A percentile compares a stretch with the other conserved stretches of the same genome.
Conservation (phyloP, 2,329 filamentous ascomycete genomes). For the Fusarium siculi region DNA sequence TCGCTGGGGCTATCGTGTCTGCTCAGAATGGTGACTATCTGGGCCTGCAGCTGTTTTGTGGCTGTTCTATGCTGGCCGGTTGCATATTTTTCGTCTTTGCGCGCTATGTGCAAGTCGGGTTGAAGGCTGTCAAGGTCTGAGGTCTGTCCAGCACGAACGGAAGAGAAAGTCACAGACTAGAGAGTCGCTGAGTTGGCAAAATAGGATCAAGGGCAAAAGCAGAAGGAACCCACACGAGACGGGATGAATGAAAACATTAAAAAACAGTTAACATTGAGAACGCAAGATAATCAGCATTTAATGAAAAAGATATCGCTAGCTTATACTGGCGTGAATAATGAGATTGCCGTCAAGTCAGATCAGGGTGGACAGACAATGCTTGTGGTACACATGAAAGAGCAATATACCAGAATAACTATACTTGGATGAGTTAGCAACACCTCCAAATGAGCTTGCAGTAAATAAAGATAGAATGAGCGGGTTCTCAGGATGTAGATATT, state of each 20-base stretch:
- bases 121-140: constrained; percentile 50
- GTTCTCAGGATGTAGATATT: constrained; percentile 40
- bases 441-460: neutral
- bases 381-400: neutral
- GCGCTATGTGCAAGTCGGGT: constrained; percentile 50
- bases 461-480: neutral
- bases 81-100: constrained; percentile 46
- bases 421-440: neutral
- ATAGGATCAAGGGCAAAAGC: neutral
- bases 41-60: constrained; percentile 73
- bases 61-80: constrained; percentile 57
- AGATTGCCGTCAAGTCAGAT: neutral
- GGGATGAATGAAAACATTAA: neutral
- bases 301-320: neutral
- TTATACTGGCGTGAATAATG: neutral
- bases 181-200: neutral
- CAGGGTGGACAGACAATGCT: neutral
- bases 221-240: neutral
- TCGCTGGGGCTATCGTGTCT: constrained; percentile 70
- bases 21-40: constrained; percentile 64
- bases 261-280: neutral
- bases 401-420: neutral
- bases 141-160: neutral
- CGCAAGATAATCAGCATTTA: neutral
- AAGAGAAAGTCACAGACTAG: neutral